These are phyloP conservation scores for Salvia splendens DNA, from an alignment of 257 asterid species.

Conservation along the genomic window DNA sequence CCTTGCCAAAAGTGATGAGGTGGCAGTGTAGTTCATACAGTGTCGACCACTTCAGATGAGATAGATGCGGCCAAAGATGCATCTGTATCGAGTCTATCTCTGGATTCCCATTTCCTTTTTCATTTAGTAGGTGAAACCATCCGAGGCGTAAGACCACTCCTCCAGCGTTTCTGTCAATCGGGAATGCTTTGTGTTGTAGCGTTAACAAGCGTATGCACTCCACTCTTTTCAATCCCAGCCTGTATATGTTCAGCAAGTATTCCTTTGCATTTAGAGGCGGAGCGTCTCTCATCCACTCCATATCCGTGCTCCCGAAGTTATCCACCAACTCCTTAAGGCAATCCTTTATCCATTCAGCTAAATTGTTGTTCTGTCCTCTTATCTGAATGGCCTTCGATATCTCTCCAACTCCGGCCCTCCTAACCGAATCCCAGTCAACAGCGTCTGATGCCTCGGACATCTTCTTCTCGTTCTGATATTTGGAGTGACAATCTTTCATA, in stretches of 20 bases:
- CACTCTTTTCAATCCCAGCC: constrained; percentile 34
- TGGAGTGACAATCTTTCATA: too few species aligned
- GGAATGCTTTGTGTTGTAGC: constrained; percentile 29
- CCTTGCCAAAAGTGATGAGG: constrained; percentile 35
- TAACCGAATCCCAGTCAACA: constrained; percentile 29
- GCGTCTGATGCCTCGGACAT: neutral
- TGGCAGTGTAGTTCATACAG: constrained; percentile 39
- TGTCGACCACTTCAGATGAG: neutral
- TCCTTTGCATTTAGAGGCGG: constrained; percentile 31
- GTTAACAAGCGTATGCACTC: constrained; percentile 35
- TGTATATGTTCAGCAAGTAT: constrained; percentile 27
- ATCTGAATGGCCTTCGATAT: constrained; percentile 20
- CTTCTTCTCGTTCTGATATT: neutral
- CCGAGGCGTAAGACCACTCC: constrained; percentile 32
- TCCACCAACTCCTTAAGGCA: constrained; percentile 10
- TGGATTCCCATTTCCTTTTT: neutral
- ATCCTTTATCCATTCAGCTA: constrained; percentile 34
- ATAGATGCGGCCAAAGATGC: constrained; percentile 31
- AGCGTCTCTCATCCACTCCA: constrained; percentile 34
- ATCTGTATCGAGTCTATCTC: constrained; percentile 9
- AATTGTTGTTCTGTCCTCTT: constrained; percentile 30
- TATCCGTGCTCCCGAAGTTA: constrained; percentile 25
- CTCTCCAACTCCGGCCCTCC: constrained; percentile 22
- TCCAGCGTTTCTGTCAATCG: constrained; percentile 35
- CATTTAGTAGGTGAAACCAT: constrained; percentile 8